phyloP scores from a whole-genome alignment of 805 yeast species.

The Teunomyces lycoperdinae region DNA sequence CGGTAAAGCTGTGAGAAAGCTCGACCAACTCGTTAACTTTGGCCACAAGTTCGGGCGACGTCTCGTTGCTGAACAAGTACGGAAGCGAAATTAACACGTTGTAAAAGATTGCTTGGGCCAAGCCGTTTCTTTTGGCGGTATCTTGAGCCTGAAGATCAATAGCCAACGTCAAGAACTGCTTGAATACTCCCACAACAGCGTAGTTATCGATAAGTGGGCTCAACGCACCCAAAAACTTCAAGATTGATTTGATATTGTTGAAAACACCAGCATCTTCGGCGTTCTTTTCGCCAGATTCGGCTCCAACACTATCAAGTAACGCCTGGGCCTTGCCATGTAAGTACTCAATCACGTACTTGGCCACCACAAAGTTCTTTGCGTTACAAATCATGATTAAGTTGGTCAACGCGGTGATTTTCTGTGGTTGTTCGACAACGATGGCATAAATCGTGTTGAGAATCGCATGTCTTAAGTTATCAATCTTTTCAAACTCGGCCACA shows the following conservation, averaged over 20 bases:
- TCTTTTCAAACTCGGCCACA: constrained; percentile 60
- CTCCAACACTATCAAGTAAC: constrained; percentile 40
- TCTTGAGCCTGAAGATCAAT: constrained; percentile 48
- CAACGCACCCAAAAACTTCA: constrained; percentile 68
- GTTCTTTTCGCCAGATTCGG: constrained; percentile 17
- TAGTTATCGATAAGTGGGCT: constrained; percentile 57
- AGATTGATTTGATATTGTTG: constrained; percentile 65
- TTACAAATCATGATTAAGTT: constrained; percentile 66
- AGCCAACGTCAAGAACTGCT: constrained; percentile 53
- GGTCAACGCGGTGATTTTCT: constrained; percentile 72
- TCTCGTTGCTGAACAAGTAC: constrained; percentile 50
- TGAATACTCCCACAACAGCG: constrained; percentile 41
- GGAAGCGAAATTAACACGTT: constrained; percentile 65
- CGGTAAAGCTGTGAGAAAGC: constrained; percentile 40
- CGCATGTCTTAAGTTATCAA: constrained; percentile 56
- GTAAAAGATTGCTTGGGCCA: constrained; percentile 68
- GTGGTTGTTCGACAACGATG: constrained; percentile 83
- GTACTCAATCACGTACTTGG: constrained; percentile 65
- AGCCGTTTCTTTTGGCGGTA: constrained; percentile 43
- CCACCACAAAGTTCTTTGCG: constrained; percentile 60
- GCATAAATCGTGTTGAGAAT: constrained; percentile 65
- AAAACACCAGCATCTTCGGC: constrained; percentile 53
- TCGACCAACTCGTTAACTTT: constrained; percentile 47
- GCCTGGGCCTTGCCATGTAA: constrained; percentile 63
- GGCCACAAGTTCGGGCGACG: constrained; percentile 21